Conservation (phyloP, 257 asterid genomes). For the Fraxinus americana region DNA sequence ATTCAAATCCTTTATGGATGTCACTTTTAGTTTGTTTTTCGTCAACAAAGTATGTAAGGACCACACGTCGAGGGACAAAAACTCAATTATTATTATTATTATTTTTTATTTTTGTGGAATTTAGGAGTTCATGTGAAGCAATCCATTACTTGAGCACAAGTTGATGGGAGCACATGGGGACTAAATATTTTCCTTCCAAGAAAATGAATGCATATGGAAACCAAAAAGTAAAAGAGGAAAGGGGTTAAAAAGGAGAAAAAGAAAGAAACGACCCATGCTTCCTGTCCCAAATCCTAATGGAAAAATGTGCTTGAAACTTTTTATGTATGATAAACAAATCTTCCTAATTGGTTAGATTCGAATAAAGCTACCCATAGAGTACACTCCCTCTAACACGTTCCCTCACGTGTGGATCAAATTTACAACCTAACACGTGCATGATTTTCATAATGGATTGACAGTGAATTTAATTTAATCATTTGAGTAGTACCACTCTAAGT, state of each 20-base stretch:
- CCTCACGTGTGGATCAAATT: too few species aligned
- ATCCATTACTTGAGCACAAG: constrained; percentile 43
- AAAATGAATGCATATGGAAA: constrained; percentile 46
- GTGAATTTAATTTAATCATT: too few species aligned
- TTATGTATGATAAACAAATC: not conserved
- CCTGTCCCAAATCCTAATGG: constrained; percentile 34
- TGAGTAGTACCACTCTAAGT: too few species aligned
- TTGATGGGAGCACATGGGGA: constrained; percentile 64
- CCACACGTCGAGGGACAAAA: constrained; percentile 13
- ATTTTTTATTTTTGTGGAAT: constrained; percentile 6
- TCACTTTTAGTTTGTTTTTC: constrained; percentile 72
- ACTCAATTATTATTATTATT: not conserved
- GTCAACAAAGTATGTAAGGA: not conserved
- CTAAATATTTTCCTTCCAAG: constrained; percentile 53
- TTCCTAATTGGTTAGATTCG: constrained; percentile 1
- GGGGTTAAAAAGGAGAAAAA: constrained; percentile 29
- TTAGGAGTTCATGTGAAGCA: constrained; percentile 2
- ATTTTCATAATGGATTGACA: too few species aligned
- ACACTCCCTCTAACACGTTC: too few species aligned
- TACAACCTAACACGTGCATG: too few species aligned
- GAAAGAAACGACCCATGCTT: constrained; percentile 57
- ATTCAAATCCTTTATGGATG: constrained; percentile 39
- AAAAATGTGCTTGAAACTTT: constrained; percentile 34
- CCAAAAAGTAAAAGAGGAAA: constrained; percentile 55
- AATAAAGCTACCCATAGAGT: not conserved